Evolutionary conservation across 768 basidiomycete genomes (phyloP).

Genomic region (Termitomyces eurrhizus): DNA sequence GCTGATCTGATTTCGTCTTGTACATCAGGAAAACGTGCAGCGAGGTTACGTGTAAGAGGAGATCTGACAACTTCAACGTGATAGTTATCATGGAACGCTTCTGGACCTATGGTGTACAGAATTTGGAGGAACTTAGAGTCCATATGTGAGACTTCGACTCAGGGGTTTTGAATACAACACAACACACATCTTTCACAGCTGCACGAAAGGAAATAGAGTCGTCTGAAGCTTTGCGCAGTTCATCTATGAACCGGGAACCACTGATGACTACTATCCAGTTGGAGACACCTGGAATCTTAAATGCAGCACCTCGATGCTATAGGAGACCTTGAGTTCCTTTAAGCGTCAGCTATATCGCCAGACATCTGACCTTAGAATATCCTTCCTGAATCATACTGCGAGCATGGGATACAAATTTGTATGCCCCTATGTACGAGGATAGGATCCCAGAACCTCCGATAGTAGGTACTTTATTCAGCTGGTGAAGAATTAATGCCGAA

Average conservation of each 20-base stretch:
- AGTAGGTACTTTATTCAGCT: slow-evolving; percentile 25
- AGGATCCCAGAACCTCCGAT: slow-evolving; percentile 28
- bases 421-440: slow-evolving; percentile 27
- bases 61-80: slow-evolving; percentile 29
- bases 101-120: slow-evolving; percentile 33
- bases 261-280: slow-evolving; percentile 43
- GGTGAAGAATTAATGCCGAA: not conserved
- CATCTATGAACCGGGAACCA: slow-evolving; percentile 41
- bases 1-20: slow-evolving; percentile 40
- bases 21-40: slow-evolving; percentile 32
- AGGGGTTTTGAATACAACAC: not conserved
- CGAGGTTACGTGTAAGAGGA: slow-evolving; percentile 35
- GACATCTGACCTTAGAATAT: slow-evolving; percentile 22
- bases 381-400: slow-evolving; percentile 27
- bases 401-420: slow-evolving; percentile 20
- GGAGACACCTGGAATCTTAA: slow-evolving; percentile 38
- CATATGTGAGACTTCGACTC: not conserved
- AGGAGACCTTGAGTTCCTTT: not conserved
- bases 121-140: slow-evolving; percentile 28
- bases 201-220: slow-evolving; percentile 27
- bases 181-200: slow-evolving; percentile 24
- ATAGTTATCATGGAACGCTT: slow-evolving; percentile 24
- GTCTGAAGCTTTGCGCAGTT: slow-evolving; percentile 38
- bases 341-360: not conserved
- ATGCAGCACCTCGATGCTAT: slow-evolving; percentile 22